Base-by-base conservation (phyloP, 176 grass and related monocot genomes). In the Oryza coarctata region DNA sequence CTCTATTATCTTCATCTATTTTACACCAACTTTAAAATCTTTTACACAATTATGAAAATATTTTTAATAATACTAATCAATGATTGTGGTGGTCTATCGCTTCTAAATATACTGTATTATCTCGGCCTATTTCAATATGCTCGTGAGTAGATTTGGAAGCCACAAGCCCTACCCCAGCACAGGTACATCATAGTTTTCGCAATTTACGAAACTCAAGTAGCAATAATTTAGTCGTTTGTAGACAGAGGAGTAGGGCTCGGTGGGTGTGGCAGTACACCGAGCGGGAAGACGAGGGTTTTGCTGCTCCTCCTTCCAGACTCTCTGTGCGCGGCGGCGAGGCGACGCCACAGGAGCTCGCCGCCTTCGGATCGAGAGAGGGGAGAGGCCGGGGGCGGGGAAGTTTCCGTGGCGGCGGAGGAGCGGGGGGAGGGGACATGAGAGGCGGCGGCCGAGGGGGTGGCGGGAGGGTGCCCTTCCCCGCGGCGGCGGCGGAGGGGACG, bases 221-320 rank as follows among this genome's bases (percentile, higher is more conserved):
- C 34, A 41, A 25, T 20, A 43, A 31, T 44, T 30, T 45, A 55
- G 5, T 30, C 18, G 3, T 73, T 15, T 73, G 31, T 28, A 12
- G 30, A 35, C 70, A 41, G 41, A 15, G 69, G 62, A 41, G 22
- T 20, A 27, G 17, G 69, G 70, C 22, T 20, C 63, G 9, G 70
- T 68, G 52, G 41, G 30, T 73, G 77, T 66, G 36, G 64, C 82
- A 52, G 75, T 70, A 41, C 77, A 38, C 33, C 62, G 73, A 57
- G 58, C 82, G 30, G 30, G 43, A 43, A 50, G 71, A 12, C 89
- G 74, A 86, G 69, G 84, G 88, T 81, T 90, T 83, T 70, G 79
- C 79, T 75, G 68, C 61, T 68, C 74, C 39, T 61, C 73, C 68
- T n/a, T 29, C 76, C 33, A 17, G 14, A 49, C 45, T 11, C 10